Conservation (phyloP, 1,284 basidiomycete genomes). For the Xerocomus amazonicus region DNA sequence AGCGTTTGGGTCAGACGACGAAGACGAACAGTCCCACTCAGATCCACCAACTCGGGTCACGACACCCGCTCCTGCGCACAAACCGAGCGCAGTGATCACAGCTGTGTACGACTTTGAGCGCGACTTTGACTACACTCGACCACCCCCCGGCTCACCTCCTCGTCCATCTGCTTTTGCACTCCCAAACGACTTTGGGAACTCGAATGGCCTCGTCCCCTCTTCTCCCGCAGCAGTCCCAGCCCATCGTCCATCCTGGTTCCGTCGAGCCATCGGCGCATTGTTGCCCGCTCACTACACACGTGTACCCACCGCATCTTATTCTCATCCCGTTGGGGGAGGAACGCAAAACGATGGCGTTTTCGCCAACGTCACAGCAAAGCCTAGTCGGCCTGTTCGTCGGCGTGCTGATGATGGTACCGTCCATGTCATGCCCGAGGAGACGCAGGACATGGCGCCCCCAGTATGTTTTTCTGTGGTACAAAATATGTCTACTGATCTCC, state of each 20-base stretch:
- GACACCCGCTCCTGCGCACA: slow-evolving; percentile 1
- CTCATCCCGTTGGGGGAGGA: slow-evolving; percentile 63
- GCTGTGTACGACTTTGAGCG: slow-evolving; percentile 79
- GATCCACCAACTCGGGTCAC: slow-evolving; percentile 32
- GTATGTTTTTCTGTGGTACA: slow-evolving; percentile 44
- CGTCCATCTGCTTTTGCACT: slow-evolving; percentile 53
- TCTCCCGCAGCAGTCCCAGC: slow-evolving; percentile 40
- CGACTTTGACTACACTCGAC: slow-evolving; percentile 67
- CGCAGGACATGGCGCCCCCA: slow-evolving; percentile 81
- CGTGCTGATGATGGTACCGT: slow-evolving; percentile 57
- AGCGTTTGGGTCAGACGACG: slow-evolving; percentile 57
- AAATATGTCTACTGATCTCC: not conserved
- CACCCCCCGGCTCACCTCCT: slow-evolving; percentile 82
- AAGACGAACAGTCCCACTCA: slow-evolving; percentile 47
- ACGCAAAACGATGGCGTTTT: slow-evolving; percentile 94
- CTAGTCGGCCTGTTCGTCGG: slow-evolving; percentile 47
- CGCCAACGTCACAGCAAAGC: slow-evolving; percentile 92
- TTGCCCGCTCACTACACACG: slow-evolving; percentile 73
- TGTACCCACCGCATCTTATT: slow-evolving; percentile 42
- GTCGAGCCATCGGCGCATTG: slow-evolving; percentile 61
- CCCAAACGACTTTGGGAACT: slow-evolving; percentile 74
- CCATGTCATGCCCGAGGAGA: slow-evolving; percentile 72
- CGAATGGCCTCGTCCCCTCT: slow-evolving; percentile 71
- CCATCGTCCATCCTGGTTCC: slow-evolving; percentile 53
- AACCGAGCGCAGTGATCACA: slow-evolving; percentile 17